Evolutionary conservation across 768 basidiomycete species (phyloP).

Genomic region (Lepiota brunneoincarnata): DNA sequence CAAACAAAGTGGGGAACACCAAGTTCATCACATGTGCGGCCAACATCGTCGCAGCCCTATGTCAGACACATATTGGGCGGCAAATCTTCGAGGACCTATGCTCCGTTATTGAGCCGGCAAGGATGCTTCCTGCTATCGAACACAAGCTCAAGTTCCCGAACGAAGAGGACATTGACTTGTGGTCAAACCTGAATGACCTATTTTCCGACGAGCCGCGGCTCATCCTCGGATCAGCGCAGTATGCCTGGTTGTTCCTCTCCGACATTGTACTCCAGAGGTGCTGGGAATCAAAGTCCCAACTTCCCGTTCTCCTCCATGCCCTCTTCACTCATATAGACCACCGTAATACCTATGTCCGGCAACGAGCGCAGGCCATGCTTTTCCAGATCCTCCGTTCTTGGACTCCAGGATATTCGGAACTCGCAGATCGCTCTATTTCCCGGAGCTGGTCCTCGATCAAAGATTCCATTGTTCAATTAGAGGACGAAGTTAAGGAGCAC

Average conservation of each 20-base stretch:
- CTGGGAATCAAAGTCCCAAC: slow-evolving; percentile 68
- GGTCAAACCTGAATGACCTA: slow-evolving; percentile 76
- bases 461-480: slow-evolving; percentile 49
- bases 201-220: slow-evolving; percentile 72
- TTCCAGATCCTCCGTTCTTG: slow-evolving; percentile 85
- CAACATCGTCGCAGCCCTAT: slow-evolving; percentile 80
- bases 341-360: slow-evolving; percentile 63
- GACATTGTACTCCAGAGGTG: slow-evolving; percentile 74
- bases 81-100: slow-evolving; percentile 83
- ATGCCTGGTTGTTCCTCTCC: slow-evolving; percentile 81
- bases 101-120: slow-evolving; percentile 76
- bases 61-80: slow-evolving; percentile 69
- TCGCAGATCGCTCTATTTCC: slow-evolving; percentile 55
- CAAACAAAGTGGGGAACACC: slow-evolving; percentile 76
- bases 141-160: slow-evolving; percentile 64
- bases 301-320: slow-evolving; percentile 76
- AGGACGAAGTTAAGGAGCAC: slow-evolving; percentile 50
- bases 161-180: slow-evolving; percentile 67
- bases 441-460: slow-evolving; percentile 49
- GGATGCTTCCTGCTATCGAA: slow-evolving; percentile 78
- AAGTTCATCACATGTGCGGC: slow-evolving; percentile 78
- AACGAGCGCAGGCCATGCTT: slow-evolving; percentile 72
- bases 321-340: slow-evolving; percentile 84
- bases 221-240: slow-evolving; percentile 79
- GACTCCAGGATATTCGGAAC: slow-evolving; percentile 72